Base-by-base conservation (phyloP, 169 alveolate genomes). In the Theileria parva region DNA sequence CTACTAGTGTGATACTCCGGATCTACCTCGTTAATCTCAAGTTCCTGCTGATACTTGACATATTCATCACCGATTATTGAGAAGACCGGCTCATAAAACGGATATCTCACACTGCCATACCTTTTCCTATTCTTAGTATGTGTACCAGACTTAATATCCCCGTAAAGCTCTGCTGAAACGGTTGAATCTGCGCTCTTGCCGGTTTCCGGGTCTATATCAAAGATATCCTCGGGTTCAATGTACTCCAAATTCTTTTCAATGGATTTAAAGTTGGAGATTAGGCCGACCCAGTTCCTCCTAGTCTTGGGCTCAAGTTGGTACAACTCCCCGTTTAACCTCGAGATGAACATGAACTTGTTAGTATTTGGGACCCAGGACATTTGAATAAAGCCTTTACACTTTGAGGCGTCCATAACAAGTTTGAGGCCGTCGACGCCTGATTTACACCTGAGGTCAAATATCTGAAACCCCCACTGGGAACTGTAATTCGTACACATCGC, bases 201-300 rank as follows among this genome's bases (percentile, higher is more conserved):
- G 28, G 21, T 19, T 32, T 57, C 8, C 1, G 37, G 37, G 5
- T 32, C 11, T 3, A 13, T 11, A 39, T 80, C 87, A 21, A 80
- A 80, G 9, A 65, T 63, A 23, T 30, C 66, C 30, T 80, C 87
- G 1, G 61, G 34, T 25, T 80, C 87, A 21, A 80, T 74, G 60
- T 48, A 63, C 21, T 80, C 87, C 59, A 74, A 4, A 48, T 80
- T 80, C 19, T 32, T 53, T 6, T 59, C 66, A 11, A 80, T 80
- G 28, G 59, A 0, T 37, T 6, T 15, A 37, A 80, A 80, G 44
- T 80, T 73, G 37, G 87, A 83, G 0, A 80, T 60, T 34, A 80
- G 75, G 0, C 69, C 74, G 13, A 60, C 60, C 87, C 87, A 80
- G 21, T 69, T 34, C 28, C 74, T 27, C 21, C 23, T 21, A 23